Base-by-base conservation (phyloP, 2,329 filamentous ascomycete species). In the Fusarium luffae region DNA sequence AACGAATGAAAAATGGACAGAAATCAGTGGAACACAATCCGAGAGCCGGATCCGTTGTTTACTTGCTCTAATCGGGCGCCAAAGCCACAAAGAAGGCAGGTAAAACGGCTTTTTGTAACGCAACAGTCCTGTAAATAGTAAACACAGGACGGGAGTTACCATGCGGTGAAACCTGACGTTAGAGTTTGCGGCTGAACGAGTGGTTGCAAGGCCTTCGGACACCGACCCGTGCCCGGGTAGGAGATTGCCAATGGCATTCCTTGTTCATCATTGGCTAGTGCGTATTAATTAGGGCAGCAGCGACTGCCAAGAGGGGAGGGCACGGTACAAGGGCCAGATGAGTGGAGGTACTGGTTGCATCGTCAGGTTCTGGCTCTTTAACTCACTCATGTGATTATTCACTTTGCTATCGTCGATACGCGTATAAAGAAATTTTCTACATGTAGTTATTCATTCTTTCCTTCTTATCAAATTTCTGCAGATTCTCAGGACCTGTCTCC, bases 401-500 rank as follows among this genome's bases (percentile, higher is more conserved):
- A n/a, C 16, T 37, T 37, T 37, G 3, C 5, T n/a, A 37, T 37
- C 6, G 34, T 11, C 9, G 11, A 3, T 37, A 37, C 18, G 10
- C 34, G 5, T n/a, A 37, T 11, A n/a, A n/a, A 37, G 9, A 5
- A 37, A 6, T n/a, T 37, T 1, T n/a, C 9, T n/a, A n/a, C 11
- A 11, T 37, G 18, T 5, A n/a, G 3, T 11, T 37, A 10, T 18
- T n/a, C 16, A 5, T 28, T 12, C 27, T 27, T 34, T 42, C 57
- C 27, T 57, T 57, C 16, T 40, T 57, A 3, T 44, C 58, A 28
- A 61, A 61, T 23, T 57, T 61, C 30, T 49, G 51, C n/a, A 43
- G 16, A 23, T 57, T 61, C 27, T 61, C 58, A 21, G 23, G 21
- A n/a, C 58, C 58, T 37, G 58, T 43, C n/a, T 65, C 62, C 16